Conservation (phyloP, 306 rosid genomes). For the Ochetophila trinervis region DNA sequence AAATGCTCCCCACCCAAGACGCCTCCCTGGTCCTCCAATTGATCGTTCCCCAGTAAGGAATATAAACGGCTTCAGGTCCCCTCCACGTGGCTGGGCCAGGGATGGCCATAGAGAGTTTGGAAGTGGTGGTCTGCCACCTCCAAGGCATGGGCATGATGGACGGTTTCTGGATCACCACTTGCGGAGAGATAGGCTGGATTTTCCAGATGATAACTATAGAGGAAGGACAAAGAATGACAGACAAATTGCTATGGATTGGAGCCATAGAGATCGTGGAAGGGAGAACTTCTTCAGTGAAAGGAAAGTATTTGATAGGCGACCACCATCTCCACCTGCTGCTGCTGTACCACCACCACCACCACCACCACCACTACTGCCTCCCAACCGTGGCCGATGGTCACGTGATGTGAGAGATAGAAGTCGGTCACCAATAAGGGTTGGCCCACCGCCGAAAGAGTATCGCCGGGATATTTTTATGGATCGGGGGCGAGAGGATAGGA, state of each 20-base stretch:
- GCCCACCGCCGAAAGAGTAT: conserved; percentile 57
- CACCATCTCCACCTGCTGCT: conserved; percentile 49
- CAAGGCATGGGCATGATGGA: conserved; percentile 50
- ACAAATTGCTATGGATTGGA: conserved; percentile 66
- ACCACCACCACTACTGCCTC: conserved; percentile 38
- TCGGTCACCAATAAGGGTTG: conserved; percentile 69
- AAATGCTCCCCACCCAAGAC: conserved; percentile 58
- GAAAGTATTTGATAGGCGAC: conserved; percentile 74
- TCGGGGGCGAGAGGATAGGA: conserved; percentile 59
- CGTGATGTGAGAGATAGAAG: conserved; percentile 76
- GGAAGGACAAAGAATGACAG: conserved; percentile 77
- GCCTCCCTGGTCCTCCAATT: conserved; percentile 63
- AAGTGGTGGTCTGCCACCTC: conserved; percentile 57
- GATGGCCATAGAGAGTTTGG: conserved; percentile 72
- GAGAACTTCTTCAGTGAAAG: conserved; percentile 60
- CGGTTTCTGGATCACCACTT: conserved; percentile 60
- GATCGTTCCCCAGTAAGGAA: conserved; percentile 76
- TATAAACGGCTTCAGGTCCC: conserved; percentile 69
- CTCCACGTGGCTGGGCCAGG: conserved; percentile 80
- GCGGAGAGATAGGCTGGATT: conserved; percentile 62
- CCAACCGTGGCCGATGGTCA: conserved; percentile 54
- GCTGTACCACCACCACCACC: conserved; percentile 40
- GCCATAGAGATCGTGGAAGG: conserved; percentile 65
- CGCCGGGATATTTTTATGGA: conserved; percentile 46
- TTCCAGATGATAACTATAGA: conserved; percentile 61